Conservation (phyloP, 2,329 filamentous ascomycete species). For the Raffaelea deltoideospora region DNA sequence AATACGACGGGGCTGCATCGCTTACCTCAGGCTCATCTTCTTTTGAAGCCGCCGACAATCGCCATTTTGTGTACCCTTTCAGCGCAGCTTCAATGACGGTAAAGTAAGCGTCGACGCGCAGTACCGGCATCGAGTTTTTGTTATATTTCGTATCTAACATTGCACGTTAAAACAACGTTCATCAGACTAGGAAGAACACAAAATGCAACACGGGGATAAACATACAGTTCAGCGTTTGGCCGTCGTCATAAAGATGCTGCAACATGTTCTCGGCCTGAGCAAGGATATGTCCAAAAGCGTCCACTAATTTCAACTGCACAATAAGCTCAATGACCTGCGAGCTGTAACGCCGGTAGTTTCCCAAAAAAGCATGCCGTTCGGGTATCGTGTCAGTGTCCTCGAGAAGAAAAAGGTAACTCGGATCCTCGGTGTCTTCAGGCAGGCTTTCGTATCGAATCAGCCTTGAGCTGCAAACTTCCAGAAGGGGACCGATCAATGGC, state of each 20-base stretch:
- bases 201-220: constrained; percentile 5
- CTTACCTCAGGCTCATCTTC: constrained; percentile 5
- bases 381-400: constrained; percentile 93
- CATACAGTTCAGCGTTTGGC: constrained; percentile 51
- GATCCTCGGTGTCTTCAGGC: constrained; percentile 66
- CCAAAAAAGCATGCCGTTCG: constrained; percentile 85
- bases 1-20: neutral
- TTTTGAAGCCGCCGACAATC: constrained; percentile 10
- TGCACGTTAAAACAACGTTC: neutral
- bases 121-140: constrained; percentile 55
- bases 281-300: constrained; percentile 82
- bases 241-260: constrained; percentile 58
- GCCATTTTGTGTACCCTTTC: constrained; percentile 80
- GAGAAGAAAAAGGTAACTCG: constrained; percentile 66
- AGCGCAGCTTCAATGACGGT: constrained; percentile 78
- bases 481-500: constrained; percentile 55
- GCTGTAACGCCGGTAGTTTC: constrained; percentile 89
- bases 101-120: constrained; percentile 78
- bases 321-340: constrained; percentile 76
- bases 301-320: constrained; percentile 64
- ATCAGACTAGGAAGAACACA: neutral
- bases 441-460: constrained; percentile 79
- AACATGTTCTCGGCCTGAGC: constrained; percentile 59
- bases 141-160: constrained; percentile 30
- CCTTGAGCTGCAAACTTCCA: constrained; percentile 71